Conservation (phyloP, 2,329 filamentous ascomycete species). For the Sporothrix brunneoviolacea region DNA sequence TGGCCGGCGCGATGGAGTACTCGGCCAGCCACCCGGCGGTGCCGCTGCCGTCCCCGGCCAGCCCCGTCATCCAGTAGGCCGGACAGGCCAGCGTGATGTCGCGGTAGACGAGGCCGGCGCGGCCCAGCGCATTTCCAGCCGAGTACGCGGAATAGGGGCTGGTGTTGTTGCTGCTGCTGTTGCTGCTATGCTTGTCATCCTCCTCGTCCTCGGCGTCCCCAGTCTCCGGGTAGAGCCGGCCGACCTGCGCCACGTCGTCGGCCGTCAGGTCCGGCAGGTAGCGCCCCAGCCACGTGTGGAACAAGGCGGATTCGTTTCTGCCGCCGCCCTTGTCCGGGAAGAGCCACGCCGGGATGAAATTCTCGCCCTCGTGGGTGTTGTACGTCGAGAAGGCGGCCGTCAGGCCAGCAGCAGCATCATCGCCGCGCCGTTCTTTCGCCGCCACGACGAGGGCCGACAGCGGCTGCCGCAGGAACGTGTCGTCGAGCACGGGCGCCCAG, state of each 20-base stretch:
- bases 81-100: conserved; percentile 55
- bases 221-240: conserved; percentile 39
- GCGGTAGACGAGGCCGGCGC: conserved; percentile 51
- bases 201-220: conserved; percentile 39
- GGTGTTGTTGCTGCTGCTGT: no score
- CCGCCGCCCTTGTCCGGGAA: conserved; percentile 30
- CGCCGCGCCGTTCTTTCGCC: no score
- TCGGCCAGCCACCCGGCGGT: conserved; percentile 46
- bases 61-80: conserved; percentile 47
- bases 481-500: conserved; percentile 56
- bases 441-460: conserved; percentile 35
- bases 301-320: conserved; percentile 34
- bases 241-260: conserved; percentile 32
- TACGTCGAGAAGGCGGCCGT: conserved; percentile 48
- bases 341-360: conserved; percentile 46
- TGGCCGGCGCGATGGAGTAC: conserved; percentile 53
- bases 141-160: conserved; percentile 32
- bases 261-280: conserved; percentile 44
- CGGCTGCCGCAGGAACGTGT: conserved; percentile 40
- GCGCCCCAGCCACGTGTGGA: conserved; percentile 45
- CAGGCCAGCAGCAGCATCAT: conserved; percentile 26
- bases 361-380: conserved; percentile 57
- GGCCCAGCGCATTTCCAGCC: conserved; percentile 36
- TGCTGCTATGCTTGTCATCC: no score
- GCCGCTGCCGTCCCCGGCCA: conserved; percentile 33